phyloP scores from a whole-genome alignment of 768 basidiomycete species.

The Russula abietina region DNA sequence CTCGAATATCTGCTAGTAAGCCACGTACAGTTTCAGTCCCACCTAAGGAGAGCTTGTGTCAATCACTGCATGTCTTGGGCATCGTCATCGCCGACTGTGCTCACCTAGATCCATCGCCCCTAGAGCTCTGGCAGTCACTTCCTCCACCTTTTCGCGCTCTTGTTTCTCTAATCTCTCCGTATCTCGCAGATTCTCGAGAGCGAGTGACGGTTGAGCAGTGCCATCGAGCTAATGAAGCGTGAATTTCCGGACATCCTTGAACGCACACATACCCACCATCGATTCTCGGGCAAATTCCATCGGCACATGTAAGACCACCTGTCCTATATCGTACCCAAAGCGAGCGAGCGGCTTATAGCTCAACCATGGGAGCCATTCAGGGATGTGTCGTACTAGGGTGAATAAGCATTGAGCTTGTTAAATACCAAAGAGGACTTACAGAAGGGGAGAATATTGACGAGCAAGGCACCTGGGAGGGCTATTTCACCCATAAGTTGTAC shows the following conservation, averaged over 20 bases:
- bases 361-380: conserved; percentile 10
- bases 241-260: not conserved
- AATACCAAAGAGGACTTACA: not conserved
- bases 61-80: no score
- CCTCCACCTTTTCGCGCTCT: no score
- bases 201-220: no score
- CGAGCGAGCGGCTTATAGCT: conserved; percentile 12
- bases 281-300: not conserved
- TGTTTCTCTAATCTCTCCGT: no score
- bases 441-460: conserved; percentile 3
- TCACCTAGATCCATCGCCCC: no score
- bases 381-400: conserved; percentile 3
- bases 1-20: not conserved
- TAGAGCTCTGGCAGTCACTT: no score
- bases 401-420: not conserved
- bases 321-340: not conserved
- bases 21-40: conserved; percentile 9
- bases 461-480: not conserved
- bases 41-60: not conserved
- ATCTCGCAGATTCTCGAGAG: no score
- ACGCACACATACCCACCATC: not conserved
- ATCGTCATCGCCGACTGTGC: no score
- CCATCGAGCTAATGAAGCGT: no score
- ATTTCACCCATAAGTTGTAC: not conserved
- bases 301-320: not conserved